Conservation (phyloP, 2,329 filamentous ascomycete genomes). For the Cladosporium sp. region DNA sequence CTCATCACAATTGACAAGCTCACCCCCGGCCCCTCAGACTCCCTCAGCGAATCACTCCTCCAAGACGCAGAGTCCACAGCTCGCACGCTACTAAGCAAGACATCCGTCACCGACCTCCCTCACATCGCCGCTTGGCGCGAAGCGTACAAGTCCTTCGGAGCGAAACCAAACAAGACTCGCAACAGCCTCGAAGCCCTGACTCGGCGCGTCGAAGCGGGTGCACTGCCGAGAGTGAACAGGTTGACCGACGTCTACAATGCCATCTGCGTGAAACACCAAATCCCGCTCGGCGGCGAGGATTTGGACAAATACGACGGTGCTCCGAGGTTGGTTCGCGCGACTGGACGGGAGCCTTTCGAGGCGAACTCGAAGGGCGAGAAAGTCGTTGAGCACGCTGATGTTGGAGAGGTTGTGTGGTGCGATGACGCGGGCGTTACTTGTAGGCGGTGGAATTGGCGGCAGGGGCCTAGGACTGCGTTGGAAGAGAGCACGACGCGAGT, state of each 20-base stretch:
- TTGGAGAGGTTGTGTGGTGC: conserved; percentile 39
- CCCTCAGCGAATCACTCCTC: conserved; percentile 28
- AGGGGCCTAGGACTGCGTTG: conserved; percentile 35
- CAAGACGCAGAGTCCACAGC: conserved; percentile 26
- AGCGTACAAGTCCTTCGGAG: conserved; percentile 37
- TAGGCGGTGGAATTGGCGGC: conserved; percentile 39
- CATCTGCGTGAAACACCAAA: conserved; percentile 37
- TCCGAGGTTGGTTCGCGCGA: conserved; percentile 30
- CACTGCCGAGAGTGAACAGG: conserved; percentile 36
- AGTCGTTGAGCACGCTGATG: conserved; percentile 21
- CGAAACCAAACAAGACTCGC: conserved; percentile 36
- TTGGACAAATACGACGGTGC: conserved; percentile 35
- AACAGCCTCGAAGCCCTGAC: conserved; percentile 37
- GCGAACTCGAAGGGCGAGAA: conserved; percentile 26
- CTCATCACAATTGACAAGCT: conserved; percentile 33
- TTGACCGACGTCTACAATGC: conserved; percentile 40
- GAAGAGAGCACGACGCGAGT: conserved; percentile 32
- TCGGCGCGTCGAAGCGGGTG: conserved; percentile 28
- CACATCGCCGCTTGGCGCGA: conserved; percentile 38
- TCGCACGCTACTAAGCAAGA: conserved; percentile 12
- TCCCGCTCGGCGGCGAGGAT: conserved; percentile 38
- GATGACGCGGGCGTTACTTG: conserved; percentile 37
- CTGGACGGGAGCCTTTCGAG: conserved; percentile 34
- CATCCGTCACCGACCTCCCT: conserved; percentile 29
- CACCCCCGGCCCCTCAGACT: conserved; percentile 31